Evolutionary conservation across 495 filamentous ascomycete genomes (phyloP).

Genomic region (Aspergillus indologenus): DNA sequence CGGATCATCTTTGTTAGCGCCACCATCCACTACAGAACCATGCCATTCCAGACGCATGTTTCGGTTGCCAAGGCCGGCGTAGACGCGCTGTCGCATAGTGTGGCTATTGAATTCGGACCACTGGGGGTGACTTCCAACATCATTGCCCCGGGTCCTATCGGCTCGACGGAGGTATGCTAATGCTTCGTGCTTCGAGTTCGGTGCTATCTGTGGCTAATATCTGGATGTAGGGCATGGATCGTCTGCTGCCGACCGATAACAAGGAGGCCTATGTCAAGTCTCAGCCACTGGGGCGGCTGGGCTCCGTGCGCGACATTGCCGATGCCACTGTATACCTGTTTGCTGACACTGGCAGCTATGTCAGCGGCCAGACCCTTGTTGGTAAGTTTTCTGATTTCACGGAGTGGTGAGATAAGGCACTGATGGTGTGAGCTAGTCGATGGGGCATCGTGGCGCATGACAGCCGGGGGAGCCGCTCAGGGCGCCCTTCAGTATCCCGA

Average conservation of each 20-base stretch:
- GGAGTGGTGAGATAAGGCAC: not conserved
- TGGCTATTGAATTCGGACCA: conserved; percentile 85
- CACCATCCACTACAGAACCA: conserved; percentile 82
- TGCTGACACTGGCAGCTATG: conserved; percentile 75
- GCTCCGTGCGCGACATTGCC: conserved; percentile 83
- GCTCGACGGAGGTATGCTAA: conserved; percentile 52
- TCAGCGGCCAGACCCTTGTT: conserved; percentile 74
- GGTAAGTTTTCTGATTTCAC: conserved; percentile 33
- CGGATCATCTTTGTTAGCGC: conserved; percentile 86
- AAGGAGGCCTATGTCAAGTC: conserved; percentile 30
- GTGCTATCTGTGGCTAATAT: not conserved
- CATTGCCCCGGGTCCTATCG: conserved; percentile 77
- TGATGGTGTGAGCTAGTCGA: conserved; percentile 33
- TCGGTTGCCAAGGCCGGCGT: conserved; percentile 87
- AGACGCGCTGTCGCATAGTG: conserved; percentile 70
- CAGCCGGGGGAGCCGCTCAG: conserved; percentile 42
- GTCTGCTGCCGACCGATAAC: conserved; percentile 37
- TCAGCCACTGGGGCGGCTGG: conserved; percentile 70
- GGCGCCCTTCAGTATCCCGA: conserved; percentile 54
- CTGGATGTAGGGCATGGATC: conserved; percentile 39
- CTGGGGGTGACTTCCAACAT: conserved; percentile 86
- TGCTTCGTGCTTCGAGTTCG: not conserved
- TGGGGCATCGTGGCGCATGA: conserved; percentile 46
- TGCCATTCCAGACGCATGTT: conserved; percentile 82
- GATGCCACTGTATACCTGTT: conserved; percentile 90